A percentile compares a stretch with the other conserved stretches of the same genome.
These are phyloP conservation scores for Panaeolus papilionaceus DNA, from an alignment of 768 basidiomycete genomes.

Conservation along the genomic window DNA sequence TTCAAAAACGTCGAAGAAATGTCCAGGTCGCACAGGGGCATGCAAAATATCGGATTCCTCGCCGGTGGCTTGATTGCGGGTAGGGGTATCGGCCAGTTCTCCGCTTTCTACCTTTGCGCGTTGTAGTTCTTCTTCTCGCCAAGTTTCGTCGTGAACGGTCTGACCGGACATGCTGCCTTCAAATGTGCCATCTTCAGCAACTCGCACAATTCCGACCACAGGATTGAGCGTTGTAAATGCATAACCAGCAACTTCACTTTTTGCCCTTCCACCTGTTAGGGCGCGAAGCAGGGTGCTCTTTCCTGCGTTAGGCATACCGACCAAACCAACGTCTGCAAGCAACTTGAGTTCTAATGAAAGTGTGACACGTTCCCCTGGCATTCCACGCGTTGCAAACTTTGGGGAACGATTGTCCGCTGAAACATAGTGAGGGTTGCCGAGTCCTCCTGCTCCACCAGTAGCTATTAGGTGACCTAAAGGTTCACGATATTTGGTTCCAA, in stretches of 20 bases:
- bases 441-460: constrained; percentile 78
- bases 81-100: constrained; percentile 54
- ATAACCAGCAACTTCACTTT: constrained; percentile 86
- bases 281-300: constrained; percentile 93
- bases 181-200: constrained; percentile 79
- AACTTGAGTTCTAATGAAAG: constrained; percentile 93
- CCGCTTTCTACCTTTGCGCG: constrained; percentile 56
- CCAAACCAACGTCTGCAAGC: constrained; percentile 92
- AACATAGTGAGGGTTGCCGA: constrained; percentile 90
- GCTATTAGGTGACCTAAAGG: constrained; percentile 71
- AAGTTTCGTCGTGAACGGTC: constrained; percentile 71
- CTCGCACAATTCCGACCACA: constrained; percentile 87
- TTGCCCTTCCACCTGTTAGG: constrained; percentile 84
- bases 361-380: constrained; percentile 76
- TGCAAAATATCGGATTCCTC: constrained; percentile 27
- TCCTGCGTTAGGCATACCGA: constrained; percentile 95
- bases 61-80: constrained; percentile 51
- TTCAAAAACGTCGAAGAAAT: constrained; percentile 69
- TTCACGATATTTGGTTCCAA: constrained; percentile 61
- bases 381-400: constrained; percentile 84
- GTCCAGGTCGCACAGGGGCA: constrained; percentile 37
- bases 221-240: constrained; percentile 97
- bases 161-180: constrained; percentile 61
- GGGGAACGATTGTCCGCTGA: constrained; percentile 75
- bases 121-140: constrained; percentile 54